phyloP scores from a whole-genome alignment of 2,329 filamentous ascomycete genomes.

The Graphilbum sp. region DNA sequence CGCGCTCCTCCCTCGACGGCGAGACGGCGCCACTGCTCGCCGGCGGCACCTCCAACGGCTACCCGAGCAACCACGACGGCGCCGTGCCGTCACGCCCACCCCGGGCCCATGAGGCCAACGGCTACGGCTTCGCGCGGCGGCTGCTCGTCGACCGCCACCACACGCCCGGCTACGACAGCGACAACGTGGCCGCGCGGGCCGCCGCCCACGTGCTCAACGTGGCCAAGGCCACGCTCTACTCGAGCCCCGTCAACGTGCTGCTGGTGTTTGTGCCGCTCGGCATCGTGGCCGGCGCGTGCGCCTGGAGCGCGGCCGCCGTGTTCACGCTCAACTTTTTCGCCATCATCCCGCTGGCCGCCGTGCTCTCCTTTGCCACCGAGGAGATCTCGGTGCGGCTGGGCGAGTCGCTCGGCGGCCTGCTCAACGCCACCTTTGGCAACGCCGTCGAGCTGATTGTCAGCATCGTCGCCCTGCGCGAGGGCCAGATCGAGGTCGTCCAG shows the following conservation, averaged over 20 bases:
- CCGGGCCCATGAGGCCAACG: slow-evolving; percentile 1
- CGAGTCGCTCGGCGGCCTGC: slow-evolving; percentile 55
- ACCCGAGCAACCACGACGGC: slow-evolving; percentile 1
- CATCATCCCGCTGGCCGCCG: slow-evolving; percentile 75
- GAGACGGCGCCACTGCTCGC: slow-evolving; percentile 26
- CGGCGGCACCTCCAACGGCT: background rate
- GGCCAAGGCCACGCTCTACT: slow-evolving; percentile 38
- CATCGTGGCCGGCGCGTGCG: slow-evolving; percentile 45
- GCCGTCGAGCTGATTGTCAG: slow-evolving; percentile 72
- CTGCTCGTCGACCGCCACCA: slow-evolving; percentile 28
- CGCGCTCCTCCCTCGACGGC: slow-evolving; percentile 2
- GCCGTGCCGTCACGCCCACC: too few species aligned
- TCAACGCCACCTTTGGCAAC: slow-evolving; percentile 68
- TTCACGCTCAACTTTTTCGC: slow-evolving; percentile 70
- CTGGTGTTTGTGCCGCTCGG: slow-evolving; percentile 61
- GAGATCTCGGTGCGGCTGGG: slow-evolving; percentile 58
- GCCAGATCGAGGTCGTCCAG: slow-evolving; percentile 79
- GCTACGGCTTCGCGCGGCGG: slow-evolving; percentile 12
- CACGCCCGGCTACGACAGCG: slow-evolving; percentile 35
- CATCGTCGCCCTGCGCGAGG: slow-evolving; percentile 72
- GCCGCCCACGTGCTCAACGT: slow-evolving; percentile 36
- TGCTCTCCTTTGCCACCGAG: slow-evolving; percentile 74
- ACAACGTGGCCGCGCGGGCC: slow-evolving; percentile 26
- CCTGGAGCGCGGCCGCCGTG: slow-evolving; percentile 49
- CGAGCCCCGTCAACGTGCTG: slow-evolving; percentile 51